phyloP scores from a whole-genome alignment of 176 grass and related monocot species.

The Thalia dealbata region DNA sequence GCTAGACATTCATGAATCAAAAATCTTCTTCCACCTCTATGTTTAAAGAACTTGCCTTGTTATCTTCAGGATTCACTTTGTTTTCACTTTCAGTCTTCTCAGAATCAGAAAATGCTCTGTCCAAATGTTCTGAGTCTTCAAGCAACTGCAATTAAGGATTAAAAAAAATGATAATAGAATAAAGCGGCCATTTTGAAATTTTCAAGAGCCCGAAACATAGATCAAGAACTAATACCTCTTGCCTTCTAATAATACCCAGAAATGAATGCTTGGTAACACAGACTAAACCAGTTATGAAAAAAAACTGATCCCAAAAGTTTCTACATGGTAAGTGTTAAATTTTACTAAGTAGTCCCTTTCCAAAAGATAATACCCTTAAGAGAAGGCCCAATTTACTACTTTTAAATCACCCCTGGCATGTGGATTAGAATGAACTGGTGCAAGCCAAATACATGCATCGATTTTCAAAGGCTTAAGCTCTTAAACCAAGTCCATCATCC shows the following conservation, averaged over 20 bases:
- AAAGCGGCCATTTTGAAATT: not conserved
- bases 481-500: not conserved
- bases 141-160: conserved; percentile 44
- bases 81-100: conserved; percentile 83
- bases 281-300: too few species aligned
- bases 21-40: not conserved
- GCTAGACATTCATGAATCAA: not conserved
- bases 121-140: conserved; percentile 74
- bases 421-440: too few species aligned
- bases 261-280: not conserved
- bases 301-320: not conserved
- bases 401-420: too few species aligned
- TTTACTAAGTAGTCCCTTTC: too few species aligned
- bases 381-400: too few species aligned
- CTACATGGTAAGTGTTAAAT: not conserved
- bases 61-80: conserved; percentile 70
- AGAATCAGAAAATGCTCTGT: conserved; percentile 61
- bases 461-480: too few species aligned
- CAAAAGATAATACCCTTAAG: too few species aligned
- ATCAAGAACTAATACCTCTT: not conserved
- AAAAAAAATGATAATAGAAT: not conserved
- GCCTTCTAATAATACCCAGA: not conserved
- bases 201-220: not conserved
- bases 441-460: too few species aligned
- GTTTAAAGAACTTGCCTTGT: conserved; percentile 39